Evolutionary conservation across 2,329 filamentous ascomycete genomes (phyloP).

Genomic region (Sordariomycetes sp.): DNA sequence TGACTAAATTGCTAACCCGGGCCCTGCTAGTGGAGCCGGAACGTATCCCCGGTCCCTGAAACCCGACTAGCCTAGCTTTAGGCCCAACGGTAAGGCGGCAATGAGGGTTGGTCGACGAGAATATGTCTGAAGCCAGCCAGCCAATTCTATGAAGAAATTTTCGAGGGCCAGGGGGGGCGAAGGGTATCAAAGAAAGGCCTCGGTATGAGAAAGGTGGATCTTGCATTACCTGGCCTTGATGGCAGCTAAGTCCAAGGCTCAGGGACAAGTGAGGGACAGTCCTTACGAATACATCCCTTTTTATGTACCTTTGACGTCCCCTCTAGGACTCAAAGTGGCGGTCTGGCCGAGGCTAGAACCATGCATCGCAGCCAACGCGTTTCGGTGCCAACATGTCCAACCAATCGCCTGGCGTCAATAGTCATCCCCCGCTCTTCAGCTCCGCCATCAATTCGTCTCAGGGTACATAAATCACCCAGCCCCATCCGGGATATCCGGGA

Average conservation of each 20-base stretch:
- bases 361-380: neutral
- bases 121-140: neutral
- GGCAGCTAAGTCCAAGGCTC: neutral
- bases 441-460: slow-evolving; percentile 1
- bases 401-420: slow-evolving; percentile 1
- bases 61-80: neutral
- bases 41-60: neutral
- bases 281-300: too few relatives aligned
- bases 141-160: neutral
- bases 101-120: neutral
- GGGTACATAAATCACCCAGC: neutral
- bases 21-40: neutral
- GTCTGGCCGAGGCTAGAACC: neutral
- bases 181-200: neutral
- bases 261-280: neutral
- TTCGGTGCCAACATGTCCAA: neutral
- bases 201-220: neutral
- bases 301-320: neutral
- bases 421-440: slow-evolving; percentile 2
- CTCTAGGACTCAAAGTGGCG: neutral
- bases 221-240: neutral
- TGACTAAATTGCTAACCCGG: neutral
- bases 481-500: neutral
- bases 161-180: neutral
- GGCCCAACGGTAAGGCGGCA: neutral